Evolutionary conservation across 495 filamentous ascomycete species (phyloP), one percentile per base, ranked within the genome.

Genomic region (Aspergillus leporis): DNA sequence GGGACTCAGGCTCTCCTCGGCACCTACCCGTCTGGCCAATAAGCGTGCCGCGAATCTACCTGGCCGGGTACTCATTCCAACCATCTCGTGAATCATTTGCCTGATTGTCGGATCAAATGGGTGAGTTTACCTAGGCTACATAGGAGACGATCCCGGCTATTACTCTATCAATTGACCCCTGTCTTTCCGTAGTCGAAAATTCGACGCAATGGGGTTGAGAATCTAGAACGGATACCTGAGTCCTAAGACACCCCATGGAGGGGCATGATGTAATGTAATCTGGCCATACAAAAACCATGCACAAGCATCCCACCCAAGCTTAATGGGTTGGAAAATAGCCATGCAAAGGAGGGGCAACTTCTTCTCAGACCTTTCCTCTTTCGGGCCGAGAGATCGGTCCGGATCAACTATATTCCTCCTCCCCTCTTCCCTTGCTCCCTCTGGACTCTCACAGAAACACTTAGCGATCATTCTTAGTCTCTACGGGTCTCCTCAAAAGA

Each of bases 1-100:
- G 54, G 51, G 5, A 30, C 56, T 50, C 18, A 43, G 22, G 52
- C 61, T 55, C 65, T 66, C 69, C 71, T 74, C 73, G 67, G 64
- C 66, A 71, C 60, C 68, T 74, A 57, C 68, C 69, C 61, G 60
- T 32, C 58, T 60, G 56, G 53, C 75, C 75, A 78, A 78, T 78
- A 23, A 67, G 64, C 59, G 49, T 41, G 14, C 51, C 7, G 2
- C n/a, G 49, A 56, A 61, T 45, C 51, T 55, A 65, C 32, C 56
- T 53, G 21, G 19, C 61, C 66, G 66, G 65, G 67, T 69, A 55
- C 53, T 60, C 36, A 38, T 49, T 59, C 66, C 67, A 66, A 65
- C 66, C 61, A 68, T 66, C 71, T 71, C 66, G 49, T 65, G 69
- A 75, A 73, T 69, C 36, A 67, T 72, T 69, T 71, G 55, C 69